Evolutionary conservation across 2,329 filamentous ascomycete species (phyloP), one percentile per base, ranked within the genome.

Genomic region (Atkinsonella hypoxylon): DNA sequence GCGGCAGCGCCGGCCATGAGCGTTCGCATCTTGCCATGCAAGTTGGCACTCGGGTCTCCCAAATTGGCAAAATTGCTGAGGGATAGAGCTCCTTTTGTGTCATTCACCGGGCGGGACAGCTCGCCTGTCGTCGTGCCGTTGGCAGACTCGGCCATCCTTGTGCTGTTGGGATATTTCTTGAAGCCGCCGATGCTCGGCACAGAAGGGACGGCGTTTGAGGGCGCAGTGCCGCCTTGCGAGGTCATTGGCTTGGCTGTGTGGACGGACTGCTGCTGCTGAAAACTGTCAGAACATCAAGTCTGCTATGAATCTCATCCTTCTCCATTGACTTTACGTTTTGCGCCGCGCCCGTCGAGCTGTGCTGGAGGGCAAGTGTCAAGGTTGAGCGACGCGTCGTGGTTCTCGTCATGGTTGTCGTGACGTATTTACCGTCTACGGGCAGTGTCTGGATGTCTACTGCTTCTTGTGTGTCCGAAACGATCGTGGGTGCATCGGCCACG

Each of bases 381-480:
- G 57, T 58, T 2, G 54, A 53, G 9, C 20, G 43, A 13, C 13
- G 45, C 13, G 48, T 54, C 39, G 6, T 52, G 6, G 55, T 60
- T 10, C 42, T 59, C 3, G 56, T 63, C 7, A 55, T 46, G 8
- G 56, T 55, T 8, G 56, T 60, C 9, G 58, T 61, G 20, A 57
- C 50, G n/a, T 54, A 41, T 1, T 56, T 44, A 12, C 55, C 59
- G 31, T 48, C 54, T 18, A 59, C 17, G 11, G 51, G 26, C 4
- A 42, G 30, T 12, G 42, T 49, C 32, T 50, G 18, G 11, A 48
- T 32, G 40, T 39, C 32, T 36, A 48, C 9, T 15, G 7, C 15
- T 10, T 48, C 34, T 32, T 18, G 26, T 5, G 41, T 42, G n/a
- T 18, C 42, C 4, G 50, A 40, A 5, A 30, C 17, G 12, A 18